Evolutionary conservation across 2,329 filamentous ascomycete genomes (phyloP).

Genomic region (Neobulgaria alba): DNA sequence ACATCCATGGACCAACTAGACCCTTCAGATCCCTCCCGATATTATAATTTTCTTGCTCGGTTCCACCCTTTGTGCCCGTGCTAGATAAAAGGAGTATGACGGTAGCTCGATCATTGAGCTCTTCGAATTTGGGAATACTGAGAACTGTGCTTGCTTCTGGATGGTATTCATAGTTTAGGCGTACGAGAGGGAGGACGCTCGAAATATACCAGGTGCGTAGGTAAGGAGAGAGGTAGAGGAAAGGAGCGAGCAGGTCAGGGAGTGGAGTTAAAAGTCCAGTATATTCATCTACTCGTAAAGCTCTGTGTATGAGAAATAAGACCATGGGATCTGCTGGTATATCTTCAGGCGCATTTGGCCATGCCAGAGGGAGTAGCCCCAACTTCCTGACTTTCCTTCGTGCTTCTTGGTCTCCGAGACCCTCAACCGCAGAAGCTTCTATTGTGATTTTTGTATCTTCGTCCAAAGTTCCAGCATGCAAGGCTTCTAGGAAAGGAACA

Average conservation of each 20-base stretch:
- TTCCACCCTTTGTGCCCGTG: constrained; percentile 11
- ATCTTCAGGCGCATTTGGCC: constrained; percentile 39
- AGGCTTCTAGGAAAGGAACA: constrained; percentile 48
- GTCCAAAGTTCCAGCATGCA: constrained; percentile 29
- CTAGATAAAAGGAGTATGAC: constrained; percentile 47
- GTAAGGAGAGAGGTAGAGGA: constrained; percentile 51
- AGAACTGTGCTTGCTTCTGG: constrained; percentile 35
- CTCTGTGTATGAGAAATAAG: constrained; percentile 58
- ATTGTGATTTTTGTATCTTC: constrained; percentile 35
- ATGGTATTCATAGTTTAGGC: constrained; percentile 64
- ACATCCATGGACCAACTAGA: constrained; percentile 66
- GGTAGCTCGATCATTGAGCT: constrained; percentile 48
- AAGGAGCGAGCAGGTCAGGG: constrained; percentile 59
- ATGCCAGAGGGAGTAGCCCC: constrained; percentile 48
- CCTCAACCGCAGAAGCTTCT: constrained; percentile 47
- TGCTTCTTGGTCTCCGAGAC: constrained; percentile 54
- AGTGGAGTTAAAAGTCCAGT: constrained; percentile 64
- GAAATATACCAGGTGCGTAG: constrained; percentile 63
- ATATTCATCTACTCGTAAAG: constrained; percentile 60
- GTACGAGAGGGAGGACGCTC: constrained; percentile 57
- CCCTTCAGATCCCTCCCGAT: constrained; percentile 59
- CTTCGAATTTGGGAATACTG: constrained; percentile 56
- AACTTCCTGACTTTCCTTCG: constrained; percentile 56
- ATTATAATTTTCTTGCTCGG: constrained; percentile 12
- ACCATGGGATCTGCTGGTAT: constrained; percentile 46